Base-by-base conservation (phyloP, 192 early-diverging fungal genomes). In the Fimicolochytrium jonesii region DNA sequence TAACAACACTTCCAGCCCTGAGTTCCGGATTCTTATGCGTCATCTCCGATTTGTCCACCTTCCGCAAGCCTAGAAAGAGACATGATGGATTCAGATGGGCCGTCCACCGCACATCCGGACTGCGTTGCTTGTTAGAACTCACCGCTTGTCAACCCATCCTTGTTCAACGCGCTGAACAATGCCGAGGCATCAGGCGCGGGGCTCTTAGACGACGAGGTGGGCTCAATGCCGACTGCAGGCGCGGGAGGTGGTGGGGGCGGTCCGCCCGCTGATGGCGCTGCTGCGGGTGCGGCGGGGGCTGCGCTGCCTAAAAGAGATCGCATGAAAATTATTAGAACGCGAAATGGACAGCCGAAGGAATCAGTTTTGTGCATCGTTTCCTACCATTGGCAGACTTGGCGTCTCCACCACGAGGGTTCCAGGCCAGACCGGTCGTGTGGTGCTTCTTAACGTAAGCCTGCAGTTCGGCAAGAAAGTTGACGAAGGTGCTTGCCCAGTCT, bases 1-100 rank as follows among this genome's bases (percentile, higher is more conserved):
- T 68, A n/a, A 92, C 90, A 22, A 80, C 67, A 31, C 81, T 73
- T 34, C 75, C 69, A 5, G 81, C 82, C 31, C 95, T 86, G 20
- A 98, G 71, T 15, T 80, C 78, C 0, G 95, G 95, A 84, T 98
- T 98, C 76, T 98, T 98, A 80, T 98, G 95, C 13, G 93, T 98
- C 95, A 96, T 98, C 72, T 98, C 87, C 59, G 80, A 84, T 73
- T 87, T 90, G 58, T 94, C 93, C 1, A 99, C 96, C 72, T 95
- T 94, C 48, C 90, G 87, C 66, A 99, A 75, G n/a, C 88, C 88
- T 66, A 45, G 5, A 4, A 48, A 26, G 28, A n/a, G 13, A 18
- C 47, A 46, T 11, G 25, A 47, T 13, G 1, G 15, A n/a, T n/a
- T n/a, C n/a, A n/a, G n/a, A n/a, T n/a, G n/a, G n/a, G n/a, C n/a